Conservation (phyloP, 345 rosid genomes). For the Linum tenue region DNA sequence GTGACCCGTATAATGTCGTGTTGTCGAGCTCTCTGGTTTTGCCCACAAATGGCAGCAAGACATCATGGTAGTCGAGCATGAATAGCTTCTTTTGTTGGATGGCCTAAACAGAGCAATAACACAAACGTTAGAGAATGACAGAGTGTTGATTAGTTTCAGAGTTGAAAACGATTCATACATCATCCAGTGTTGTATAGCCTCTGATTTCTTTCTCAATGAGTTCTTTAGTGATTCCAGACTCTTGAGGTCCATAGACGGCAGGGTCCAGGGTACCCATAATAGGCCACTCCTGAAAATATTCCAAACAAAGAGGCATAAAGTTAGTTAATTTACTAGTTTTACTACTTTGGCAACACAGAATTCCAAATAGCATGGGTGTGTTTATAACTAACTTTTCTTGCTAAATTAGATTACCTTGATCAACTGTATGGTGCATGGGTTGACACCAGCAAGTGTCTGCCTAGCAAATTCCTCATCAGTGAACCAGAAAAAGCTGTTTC, state of each 20-base stretch:
- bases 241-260: constrained; percentile 44
- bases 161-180: constrained; percentile 26
- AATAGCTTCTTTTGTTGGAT: constrained; percentile 38
- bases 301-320: not conserved
- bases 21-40: constrained; percentile 43
- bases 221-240: constrained; percentile 57
- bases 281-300: constrained; percentile 65
- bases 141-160: not conserved
- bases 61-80: constrained; percentile 51
- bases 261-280: constrained; percentile 67
- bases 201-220: constrained; percentile 39
- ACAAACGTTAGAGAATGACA: not conserved
- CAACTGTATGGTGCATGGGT: not conserved
- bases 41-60: constrained; percentile 51
- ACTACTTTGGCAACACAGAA: too few relatives aligned
- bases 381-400: too few relatives aligned
- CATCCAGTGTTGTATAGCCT: constrained; percentile 42
- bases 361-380: too few relatives aligned
- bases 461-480: not conserved
- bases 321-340: too few relatives aligned
- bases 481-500: not conserved
- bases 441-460: not conserved
- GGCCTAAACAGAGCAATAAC: constrained; percentile 24
- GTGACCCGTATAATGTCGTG: constrained; percentile 53
- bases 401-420: not conserved